Conservation (phyloP, 2,329 filamentous ascomycete genomes). For the Aureobasidium pullulans region DNA sequence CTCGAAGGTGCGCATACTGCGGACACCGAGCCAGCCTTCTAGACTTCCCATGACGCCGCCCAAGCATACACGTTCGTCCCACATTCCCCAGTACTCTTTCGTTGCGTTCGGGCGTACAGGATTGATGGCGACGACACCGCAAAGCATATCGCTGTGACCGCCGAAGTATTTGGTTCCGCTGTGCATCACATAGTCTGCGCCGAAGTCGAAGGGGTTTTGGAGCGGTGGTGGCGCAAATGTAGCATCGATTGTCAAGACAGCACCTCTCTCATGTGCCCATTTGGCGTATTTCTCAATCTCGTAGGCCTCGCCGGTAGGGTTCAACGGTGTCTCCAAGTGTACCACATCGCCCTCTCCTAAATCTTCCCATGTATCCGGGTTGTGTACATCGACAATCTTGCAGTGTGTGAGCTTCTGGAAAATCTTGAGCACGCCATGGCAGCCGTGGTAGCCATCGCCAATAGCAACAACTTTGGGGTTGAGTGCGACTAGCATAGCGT, state of each 20-base stretch:
- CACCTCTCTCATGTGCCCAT: slow-evolving; percentile 64
- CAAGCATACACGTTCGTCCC: slow-evolving; percentile 64
- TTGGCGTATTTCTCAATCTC: slow-evolving; percentile 64
- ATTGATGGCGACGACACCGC: slow-evolving; percentile 68
- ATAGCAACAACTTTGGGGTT: slow-evolving; percentile 81
- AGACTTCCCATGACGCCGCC: slow-evolving; percentile 82
- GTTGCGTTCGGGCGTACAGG: slow-evolving; percentile 44
- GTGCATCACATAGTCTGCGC: slow-evolving; percentile 85
- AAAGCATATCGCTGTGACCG: slow-evolving; percentile 89
- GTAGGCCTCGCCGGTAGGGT: slow-evolving; percentile 77
- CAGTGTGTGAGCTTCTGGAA: slow-evolving; percentile 70
- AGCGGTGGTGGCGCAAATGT: slow-evolving; percentile 90
- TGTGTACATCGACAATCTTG: slow-evolving; percentile 58
- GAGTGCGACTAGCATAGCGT: slow-evolving; percentile 75
- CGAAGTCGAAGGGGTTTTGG: slow-evolving; percentile 74
- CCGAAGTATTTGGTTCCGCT: slow-evolving; percentile 94
- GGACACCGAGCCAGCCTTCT: slow-evolving; percentile 85
- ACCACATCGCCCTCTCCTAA: slow-evolving; percentile 74
- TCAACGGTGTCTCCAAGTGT: slow-evolving; percentile 88
- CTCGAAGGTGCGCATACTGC: slow-evolving; percentile 79
- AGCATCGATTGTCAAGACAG: slow-evolving; percentile 74
- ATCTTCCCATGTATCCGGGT: slow-evolving; percentile 40
- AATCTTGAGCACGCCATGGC: slow-evolving; percentile 73
- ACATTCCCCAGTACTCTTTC: slow-evolving; percentile 44
- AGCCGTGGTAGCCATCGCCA: slow-evolving; percentile 84